Conservation (phyloP, 164 flowering plant genomes). For the Nelumbo lutea region DNA sequence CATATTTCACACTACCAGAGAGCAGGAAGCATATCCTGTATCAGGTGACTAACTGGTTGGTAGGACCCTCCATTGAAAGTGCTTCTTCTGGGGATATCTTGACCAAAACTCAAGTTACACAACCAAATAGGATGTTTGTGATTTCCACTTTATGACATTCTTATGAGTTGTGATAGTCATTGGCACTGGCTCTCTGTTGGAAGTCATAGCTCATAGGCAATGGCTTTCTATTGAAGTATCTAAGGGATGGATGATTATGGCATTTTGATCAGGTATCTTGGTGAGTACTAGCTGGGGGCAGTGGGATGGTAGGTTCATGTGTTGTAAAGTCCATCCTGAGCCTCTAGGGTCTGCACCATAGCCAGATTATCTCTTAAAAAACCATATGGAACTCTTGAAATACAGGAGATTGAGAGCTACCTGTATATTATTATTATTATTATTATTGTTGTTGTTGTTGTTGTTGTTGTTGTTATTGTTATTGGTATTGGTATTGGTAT, state of each 20-base stretch:
- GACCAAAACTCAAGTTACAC: too few species aligned
- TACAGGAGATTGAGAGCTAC: too few species aligned
- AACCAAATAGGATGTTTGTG: background rate
- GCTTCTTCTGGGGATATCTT: background rate
- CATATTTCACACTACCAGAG: constrained; percentile 77
- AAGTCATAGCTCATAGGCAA: background rate
- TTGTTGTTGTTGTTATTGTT: too few species aligned
- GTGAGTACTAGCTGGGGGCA: background rate
- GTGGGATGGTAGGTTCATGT: background rate
- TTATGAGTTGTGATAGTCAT: background rate
- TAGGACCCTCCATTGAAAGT: background rate
- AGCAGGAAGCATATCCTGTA: constrained; percentile 51
- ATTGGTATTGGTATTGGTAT: too few species aligned
- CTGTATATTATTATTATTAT: too few species aligned
- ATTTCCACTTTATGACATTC: background rate
- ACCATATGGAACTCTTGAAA: background rate
- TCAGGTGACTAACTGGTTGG: constrained; percentile 36
- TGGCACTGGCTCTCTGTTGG: background rate
- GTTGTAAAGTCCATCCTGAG: background rate
- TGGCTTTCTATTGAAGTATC: background rate
- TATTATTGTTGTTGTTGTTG: too few species aligned
- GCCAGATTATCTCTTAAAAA: background rate
- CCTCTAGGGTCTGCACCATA: too few species aligned
- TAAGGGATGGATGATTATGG: background rate
- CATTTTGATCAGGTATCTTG: background rate